These are phyloP conservation scores for Tylopilus sp. DNA, from an alignment of 1,284 basidiomycete species.

Conservation along the genomic window DNA sequence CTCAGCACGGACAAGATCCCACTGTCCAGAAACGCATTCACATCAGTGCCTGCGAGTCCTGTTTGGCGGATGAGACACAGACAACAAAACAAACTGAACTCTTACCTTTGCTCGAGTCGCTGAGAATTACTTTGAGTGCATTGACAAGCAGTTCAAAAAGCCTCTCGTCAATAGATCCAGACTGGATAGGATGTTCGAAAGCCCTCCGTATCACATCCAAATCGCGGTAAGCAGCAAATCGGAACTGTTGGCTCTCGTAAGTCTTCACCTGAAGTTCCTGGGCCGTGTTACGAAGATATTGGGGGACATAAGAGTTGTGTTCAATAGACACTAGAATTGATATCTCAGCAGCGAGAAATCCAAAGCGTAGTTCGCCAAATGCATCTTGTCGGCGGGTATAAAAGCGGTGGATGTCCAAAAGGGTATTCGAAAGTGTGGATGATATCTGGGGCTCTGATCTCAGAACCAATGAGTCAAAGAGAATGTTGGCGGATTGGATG, in stretches of 20 bases:
- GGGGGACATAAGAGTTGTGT: conserved; percentile 63
- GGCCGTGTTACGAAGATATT: conserved; percentile 59
- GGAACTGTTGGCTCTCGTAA: conserved; percentile 71
- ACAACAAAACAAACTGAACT: background rate
- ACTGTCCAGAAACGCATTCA: conserved; percentile 68
- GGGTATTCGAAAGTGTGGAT: conserved; percentile 57
- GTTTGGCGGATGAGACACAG: background rate
- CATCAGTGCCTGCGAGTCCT: conserved; percentile 47
- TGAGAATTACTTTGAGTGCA: conserved; percentile 70
- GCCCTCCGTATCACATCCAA: conserved; percentile 73
- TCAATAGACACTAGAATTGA: conserved; percentile 78
- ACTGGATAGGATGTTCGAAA: conserved; percentile 72
- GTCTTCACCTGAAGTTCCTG: conserved; percentile 65
- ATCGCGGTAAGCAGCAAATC: conserved; percentile 79
- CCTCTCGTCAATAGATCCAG: conserved; percentile 58
- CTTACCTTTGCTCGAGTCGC: conserved; percentile 61
- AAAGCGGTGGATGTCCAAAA: conserved; percentile 75
- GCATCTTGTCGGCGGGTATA: conserved; percentile 74
- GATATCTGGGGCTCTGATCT: conserved; percentile 59
- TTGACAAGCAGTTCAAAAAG: conserved; percentile 76
- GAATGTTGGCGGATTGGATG: conserved; percentile 67
- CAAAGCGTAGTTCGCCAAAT: conserved; percentile 73
- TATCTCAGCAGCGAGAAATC: conserved; percentile 67
- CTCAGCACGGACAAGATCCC: conserved; percentile 73
- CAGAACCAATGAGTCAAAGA: conserved; percentile 71